phyloP scores from a whole-genome alignment of 106 monocot species.

The Alisma plantagoaquatica region DNA sequence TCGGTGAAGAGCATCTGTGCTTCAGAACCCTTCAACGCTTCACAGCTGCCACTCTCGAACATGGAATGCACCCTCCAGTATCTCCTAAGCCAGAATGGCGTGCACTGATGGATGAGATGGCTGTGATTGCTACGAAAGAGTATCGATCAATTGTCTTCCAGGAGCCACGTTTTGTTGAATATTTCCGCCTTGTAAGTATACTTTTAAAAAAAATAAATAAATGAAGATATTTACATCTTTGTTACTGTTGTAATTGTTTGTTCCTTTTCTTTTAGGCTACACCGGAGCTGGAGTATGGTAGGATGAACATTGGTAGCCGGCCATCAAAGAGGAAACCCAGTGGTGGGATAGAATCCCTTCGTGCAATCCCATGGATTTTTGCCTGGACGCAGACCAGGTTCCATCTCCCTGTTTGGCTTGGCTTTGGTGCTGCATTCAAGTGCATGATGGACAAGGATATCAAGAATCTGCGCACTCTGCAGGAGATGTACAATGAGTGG shows the following conservation, averaged over 20 bases:
- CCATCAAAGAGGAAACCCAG: slow-evolving; percentile 89
- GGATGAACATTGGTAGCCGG: slow-evolving; percentile 94
- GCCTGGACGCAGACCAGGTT: slow-evolving; percentile 95
- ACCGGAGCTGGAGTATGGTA: slow-evolving; percentile 81
- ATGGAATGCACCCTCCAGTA: slow-evolving; percentile 82
- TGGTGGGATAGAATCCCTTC: slow-evolving; percentile 84
- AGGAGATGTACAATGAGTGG: slow-evolving; percentile 93
- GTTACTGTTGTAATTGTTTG: neutral
- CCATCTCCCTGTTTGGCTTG: slow-evolving; percentile 94
- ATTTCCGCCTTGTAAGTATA: slow-evolving; percentile 72
- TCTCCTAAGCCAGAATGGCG: slow-evolving; percentile 88
- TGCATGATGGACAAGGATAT: slow-evolving; percentile 52
- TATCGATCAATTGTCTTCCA: slow-evolving; percentile 76
- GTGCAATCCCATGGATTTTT: slow-evolving; percentile 95
- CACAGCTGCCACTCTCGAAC: slow-evolving; percentile 83
- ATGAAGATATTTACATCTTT: too few relatives aligned
- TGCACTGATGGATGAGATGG: slow-evolving; percentile 76
- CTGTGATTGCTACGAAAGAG: slow-evolving; percentile 56
- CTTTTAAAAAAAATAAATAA: too few relatives aligned
- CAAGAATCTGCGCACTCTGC: slow-evolving; percentile 45
- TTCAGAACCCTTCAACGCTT: slow-evolving; percentile 75
- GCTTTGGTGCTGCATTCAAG: slow-evolving; percentile 82
- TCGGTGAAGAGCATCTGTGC: slow-evolving; percentile 77
- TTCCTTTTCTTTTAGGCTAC: slow-evolving; percentile 43
- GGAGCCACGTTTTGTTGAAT: slow-evolving; percentile 91